A percentile compares a stretch with the other conserved stretches of the same genome.
Conservation (phyloP, 2,329 filamentous ascomycete genomes). For the Bimuria novae-zelandiae region DNA sequence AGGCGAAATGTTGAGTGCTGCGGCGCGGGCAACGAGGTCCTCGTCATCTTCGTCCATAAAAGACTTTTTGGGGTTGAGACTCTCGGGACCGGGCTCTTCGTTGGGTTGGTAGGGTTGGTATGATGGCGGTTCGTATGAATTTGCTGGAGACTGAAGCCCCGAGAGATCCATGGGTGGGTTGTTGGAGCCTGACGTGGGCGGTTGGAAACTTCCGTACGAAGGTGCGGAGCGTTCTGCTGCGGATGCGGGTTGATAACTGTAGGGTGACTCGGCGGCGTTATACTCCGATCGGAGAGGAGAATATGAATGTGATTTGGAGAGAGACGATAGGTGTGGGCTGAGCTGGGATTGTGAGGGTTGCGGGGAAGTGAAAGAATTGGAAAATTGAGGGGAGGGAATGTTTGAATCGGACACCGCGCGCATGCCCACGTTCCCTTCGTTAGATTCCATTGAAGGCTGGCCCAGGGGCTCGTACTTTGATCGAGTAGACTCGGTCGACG, state of each 20-base stretch:
- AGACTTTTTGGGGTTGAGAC: conserved; percentile 65
- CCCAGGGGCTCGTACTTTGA: conserved; percentile 53
- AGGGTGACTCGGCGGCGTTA: conserved; percentile 27
- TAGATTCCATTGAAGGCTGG: conserved; percentile 46
- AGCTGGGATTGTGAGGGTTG: conserved; percentile 38
- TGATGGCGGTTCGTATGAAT: conserved; percentile 32
- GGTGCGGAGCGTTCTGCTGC: conserved; percentile 26
- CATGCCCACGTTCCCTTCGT: conserved; percentile 26
- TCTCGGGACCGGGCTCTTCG: conserved; percentile 52
- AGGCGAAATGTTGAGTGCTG: conserved; percentile 49
- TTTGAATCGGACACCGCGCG: conserved; percentile 38
- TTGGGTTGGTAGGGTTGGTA: conserved; percentile 58
- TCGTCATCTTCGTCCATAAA: conserved; percentile 84
- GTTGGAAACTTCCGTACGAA: conserved; percentile 34
- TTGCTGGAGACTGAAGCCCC: conserved; percentile 29
- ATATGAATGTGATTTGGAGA: conserved; percentile 36
- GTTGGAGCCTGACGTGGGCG: conserved; percentile 33
- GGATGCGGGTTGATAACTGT: conserved; percentile 38
- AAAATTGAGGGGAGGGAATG: conserved; percentile 31
- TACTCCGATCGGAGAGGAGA: conserved; percentile 38
- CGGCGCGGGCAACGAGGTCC: conserved; percentile 59
- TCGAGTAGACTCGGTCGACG: conserved; percentile 57
- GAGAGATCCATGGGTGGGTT: conserved; percentile 16
- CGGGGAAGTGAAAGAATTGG: conserved; percentile 36
- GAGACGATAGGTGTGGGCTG: conserved; percentile 33